Evolutionary conservation across 2,329 filamentous ascomycete species (phyloP).

Genomic region (Stenocarpella maydis): DNA sequence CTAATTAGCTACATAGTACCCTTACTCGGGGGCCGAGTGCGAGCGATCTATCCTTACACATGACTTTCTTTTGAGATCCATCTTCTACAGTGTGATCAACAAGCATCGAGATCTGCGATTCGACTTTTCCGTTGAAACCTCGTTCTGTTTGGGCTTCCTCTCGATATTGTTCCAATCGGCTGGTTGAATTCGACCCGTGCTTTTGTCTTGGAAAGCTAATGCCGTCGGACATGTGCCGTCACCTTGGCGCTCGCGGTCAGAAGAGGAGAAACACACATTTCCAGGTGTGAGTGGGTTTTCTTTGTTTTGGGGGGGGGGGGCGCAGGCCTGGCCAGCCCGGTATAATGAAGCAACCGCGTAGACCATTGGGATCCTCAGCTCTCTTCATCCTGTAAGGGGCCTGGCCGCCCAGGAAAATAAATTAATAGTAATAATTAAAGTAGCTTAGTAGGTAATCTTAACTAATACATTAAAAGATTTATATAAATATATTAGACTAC

Average conservation of each 20-base stretch:
- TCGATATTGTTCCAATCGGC: background rate
- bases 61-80: background rate
- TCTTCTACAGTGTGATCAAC: background rate
- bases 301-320: no score
- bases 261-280: background rate
- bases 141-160: background rate
- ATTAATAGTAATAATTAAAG: no score
- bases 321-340: background rate
- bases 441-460: no score
- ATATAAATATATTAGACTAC: no score
- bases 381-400: no score
- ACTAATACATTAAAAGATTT: no score
- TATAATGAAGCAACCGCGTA: background rate
- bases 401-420: no score
- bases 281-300: no score
- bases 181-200: background rate
- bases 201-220: background rate
- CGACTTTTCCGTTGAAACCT: background rate
- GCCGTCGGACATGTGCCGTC: no score
- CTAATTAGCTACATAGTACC: background rate
- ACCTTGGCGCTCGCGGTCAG: background rate
- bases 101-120: background rate
- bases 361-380: background rate
- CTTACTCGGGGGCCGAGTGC: constrained; percentile 13
- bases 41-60: background rate